A percentile compares a stretch with the other conserved stretches of the same genome.
Evolutionary conservation across 73 alveolate genomes (phyloP).

Genomic region (Blepharisma stoltei): DNA sequence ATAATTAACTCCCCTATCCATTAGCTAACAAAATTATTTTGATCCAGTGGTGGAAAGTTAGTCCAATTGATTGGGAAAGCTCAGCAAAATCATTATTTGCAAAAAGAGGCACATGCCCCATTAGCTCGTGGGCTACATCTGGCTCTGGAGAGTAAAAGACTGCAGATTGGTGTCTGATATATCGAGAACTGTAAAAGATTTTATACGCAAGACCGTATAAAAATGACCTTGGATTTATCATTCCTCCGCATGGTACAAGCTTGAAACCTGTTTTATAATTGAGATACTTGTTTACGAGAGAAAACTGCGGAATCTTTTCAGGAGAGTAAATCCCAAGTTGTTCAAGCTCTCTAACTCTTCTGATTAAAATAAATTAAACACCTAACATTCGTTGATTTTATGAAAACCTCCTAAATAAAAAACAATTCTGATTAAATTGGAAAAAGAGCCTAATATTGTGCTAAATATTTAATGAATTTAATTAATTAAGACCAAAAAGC

Average conservation of each 20-base stretch:
- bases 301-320: conserved; percentile 55
- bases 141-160: conserved; percentile 90
- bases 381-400: too few relatives aligned
- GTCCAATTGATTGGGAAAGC: conserved; percentile 73
- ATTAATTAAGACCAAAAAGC: too few relatives aligned
- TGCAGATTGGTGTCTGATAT: conserved; percentile 60
- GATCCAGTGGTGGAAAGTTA: too few relatives aligned
- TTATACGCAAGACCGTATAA: conserved; percentile 78
- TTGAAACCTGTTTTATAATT: conserved; percentile 65
- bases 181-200: conserved; percentile 39
- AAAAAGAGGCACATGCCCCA: conserved; percentile 90
- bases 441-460: too few relatives aligned
- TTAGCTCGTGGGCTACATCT: conserved; percentile 72
- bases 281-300: conserved; percentile 55
- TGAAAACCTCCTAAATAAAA: too few relatives aligned
- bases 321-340: conserved; percentile 43
- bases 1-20: too few relatives aligned
- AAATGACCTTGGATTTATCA: conserved; percentile 69
- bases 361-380: too few relatives aligned
- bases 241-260: conserved; percentile 73
- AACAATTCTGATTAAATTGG: too few relatives aligned
- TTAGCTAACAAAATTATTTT: too few relatives aligned
- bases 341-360: conserved; percentile 36
- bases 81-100: conserved; percentile 79
- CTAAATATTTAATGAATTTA: too few relatives aligned